Base-by-base conservation (phyloP, 2,329 filamentous ascomycete genomes). In the Monosporascus sp. region DNA sequence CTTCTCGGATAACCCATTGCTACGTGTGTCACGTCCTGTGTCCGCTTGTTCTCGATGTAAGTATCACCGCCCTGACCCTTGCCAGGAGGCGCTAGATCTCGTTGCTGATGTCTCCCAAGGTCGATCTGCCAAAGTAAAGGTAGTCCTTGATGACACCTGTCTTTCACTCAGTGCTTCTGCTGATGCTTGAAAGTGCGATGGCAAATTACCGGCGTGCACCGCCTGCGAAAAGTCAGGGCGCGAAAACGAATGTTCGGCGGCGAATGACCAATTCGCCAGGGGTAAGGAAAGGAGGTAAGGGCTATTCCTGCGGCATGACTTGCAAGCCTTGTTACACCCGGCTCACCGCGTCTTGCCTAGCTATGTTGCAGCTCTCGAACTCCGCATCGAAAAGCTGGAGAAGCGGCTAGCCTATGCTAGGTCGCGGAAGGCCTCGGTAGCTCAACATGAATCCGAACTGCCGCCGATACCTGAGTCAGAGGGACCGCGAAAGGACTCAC, bases 361-460 rank as follows among this genome's bases (percentile, higher is more conserved):
- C 71, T 99, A 97, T 77, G 92, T 97, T 45, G 90, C 93, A 7
- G 95, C 93, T 1, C 79, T 99, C n/a, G 93, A 97, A 69, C 84
- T 92, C 17, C 86, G 89, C 53, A 87, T 96, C 60, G 92, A 97
- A 69, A 90, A 89, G 70, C 81, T 97, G 8, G 89, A 96, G 70
- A 87, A 84, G 66, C 85, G 85, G 53, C 80, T 97, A 47, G 78
- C 81, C 37, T 88, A 84, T 71, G 85, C 85, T 49, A 79, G 82
- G 61, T 82, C 84, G 20, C 84, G 88, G 58, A 90, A 89, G 60
- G 85, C 82, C 14, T 88, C 88, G 4, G 77, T 89, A 17, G 76
- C 81, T 24, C 79, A 88, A 62, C 78, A 86, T 59, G 85, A 89
- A 56, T 73, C 76, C 14, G 85, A 84, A 49, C 63, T 68, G 49